Conservation (phyloP, 1,139 yeast genomes). For the Candida sanyaensis region DNA sequence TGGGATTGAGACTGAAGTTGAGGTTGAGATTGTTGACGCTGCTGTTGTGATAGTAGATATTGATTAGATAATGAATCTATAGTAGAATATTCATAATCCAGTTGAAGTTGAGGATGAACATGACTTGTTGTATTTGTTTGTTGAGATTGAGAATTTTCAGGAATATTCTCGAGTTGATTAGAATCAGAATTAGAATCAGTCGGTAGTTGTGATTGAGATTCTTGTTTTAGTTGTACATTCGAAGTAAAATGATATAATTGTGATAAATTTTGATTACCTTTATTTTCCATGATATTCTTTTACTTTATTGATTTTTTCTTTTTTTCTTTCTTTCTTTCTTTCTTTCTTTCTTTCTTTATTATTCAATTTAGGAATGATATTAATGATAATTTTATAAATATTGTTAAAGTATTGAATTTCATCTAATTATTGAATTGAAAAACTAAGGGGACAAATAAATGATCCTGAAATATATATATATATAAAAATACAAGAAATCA, state of each 20-base stretch:
- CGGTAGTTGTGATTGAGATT: neutral
- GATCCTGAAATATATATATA: too few species aligned
- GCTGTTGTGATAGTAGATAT: constrained; percentile 1
- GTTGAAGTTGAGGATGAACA: neutral
- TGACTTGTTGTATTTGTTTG: neutral
- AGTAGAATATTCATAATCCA: constrained; percentile 1
- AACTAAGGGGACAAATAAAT: too few species aligned
- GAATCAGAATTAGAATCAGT: neutral
- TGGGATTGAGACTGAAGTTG: neutral
- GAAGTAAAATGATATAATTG: constrained; percentile 1
- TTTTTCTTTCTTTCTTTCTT: too few species aligned
- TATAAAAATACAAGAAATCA: too few species aligned
- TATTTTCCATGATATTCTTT: constrained; percentile 2
- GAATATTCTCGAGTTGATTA: neutral
- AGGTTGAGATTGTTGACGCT: neutral
- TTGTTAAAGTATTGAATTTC: neutral
- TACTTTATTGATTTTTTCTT: neutral
- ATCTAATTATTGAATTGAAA: neutral
- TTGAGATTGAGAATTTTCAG: neutral
- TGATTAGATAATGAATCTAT: neutral
- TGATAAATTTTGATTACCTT: neutral
- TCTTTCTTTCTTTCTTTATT: too few species aligned
- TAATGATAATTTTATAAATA: too few species aligned
- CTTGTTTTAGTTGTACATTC: neutral
- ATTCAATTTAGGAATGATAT: too few species aligned